Conservation (phyloP, 2,329 filamentous ascomycete species). For the Pestalotiopsis sp. region DNA sequence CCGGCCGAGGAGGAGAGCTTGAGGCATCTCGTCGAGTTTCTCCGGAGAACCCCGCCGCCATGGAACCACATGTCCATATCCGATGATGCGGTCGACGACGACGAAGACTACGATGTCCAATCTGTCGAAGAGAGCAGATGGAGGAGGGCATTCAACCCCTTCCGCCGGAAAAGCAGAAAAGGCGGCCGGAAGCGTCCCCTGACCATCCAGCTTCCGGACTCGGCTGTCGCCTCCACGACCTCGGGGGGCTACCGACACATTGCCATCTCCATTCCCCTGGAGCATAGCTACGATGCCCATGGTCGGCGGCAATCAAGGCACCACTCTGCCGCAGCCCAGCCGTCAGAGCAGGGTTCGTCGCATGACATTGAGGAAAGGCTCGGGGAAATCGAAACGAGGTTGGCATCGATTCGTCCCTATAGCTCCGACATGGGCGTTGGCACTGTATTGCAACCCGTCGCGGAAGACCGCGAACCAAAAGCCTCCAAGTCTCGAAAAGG, state of each 20-base stretch:
- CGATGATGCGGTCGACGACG: conserved; percentile 18
- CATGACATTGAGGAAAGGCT: conserved; percentile 21
- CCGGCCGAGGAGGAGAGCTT: conserved; percentile 4
- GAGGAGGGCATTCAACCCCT: conserved; percentile 46
- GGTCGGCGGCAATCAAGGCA: not conserved
- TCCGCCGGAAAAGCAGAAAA: conserved; percentile 36
- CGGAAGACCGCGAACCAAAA: conserved; percentile 37
- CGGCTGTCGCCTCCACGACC: conserved; percentile 57
- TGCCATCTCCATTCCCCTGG: conserved; percentile 61
- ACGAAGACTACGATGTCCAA: conserved; percentile 20
- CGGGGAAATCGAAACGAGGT: conserved; percentile 21
- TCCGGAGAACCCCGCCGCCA: conserved; percentile 51
- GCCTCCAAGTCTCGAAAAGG: not conserved
- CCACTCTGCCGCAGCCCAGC: not conserved
- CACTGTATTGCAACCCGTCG: conserved; percentile 38
- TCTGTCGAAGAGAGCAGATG: conserved; percentile 28
- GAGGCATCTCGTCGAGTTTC: conserved; percentile 47
- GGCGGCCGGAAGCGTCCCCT: conserved; percentile 32
- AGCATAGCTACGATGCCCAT: conserved; percentile 43
- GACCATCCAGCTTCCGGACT: conserved; percentile 52
- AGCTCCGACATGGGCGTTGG: conserved; percentile 22
- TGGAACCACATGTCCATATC: conserved; percentile 53
- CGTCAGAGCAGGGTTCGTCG: conserved; percentile 23
- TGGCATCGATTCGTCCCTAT: conserved; percentile 18
- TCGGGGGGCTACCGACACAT: conserved; percentile 59